A percentile compares a stretch with the other conserved stretches of the same genome.
These are phyloP conservation scores for Kurtzmaniella quercitrusa DNA, from an alignment of 1,139 yeast species.

Conservation along the genomic window DNA sequence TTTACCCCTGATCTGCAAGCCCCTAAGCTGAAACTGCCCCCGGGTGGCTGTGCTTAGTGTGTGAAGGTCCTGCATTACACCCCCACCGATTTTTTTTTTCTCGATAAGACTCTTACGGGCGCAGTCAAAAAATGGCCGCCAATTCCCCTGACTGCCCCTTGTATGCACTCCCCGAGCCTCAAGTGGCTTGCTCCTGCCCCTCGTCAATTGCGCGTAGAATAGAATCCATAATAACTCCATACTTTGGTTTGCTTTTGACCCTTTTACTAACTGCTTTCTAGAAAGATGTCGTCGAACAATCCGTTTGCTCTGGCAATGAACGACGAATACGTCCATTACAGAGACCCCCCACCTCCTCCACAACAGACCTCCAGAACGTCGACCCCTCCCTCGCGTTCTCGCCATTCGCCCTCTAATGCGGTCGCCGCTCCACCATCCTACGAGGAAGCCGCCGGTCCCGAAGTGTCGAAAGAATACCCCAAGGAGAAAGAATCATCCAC, in stretches of 20 bases:
- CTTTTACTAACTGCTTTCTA: slow-evolving; percentile 22
- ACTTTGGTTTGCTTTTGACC: neutral
- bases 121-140: neutral
- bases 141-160: neutral
- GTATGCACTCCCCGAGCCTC: neutral
- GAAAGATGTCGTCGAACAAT: slow-evolving; percentile 49
- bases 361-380: slow-evolving; percentile 3
- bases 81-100: neutral
- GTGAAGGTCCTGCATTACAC: no score
- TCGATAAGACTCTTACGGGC: neutral
- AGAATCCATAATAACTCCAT: neutral
- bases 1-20: no score
- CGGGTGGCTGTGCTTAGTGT: neutral
- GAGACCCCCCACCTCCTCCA: slow-evolving; percentile 33
- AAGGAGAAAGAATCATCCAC: slow-evolving; percentile 39
- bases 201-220: neutral
- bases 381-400: slow-evolving; percentile 11
- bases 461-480: slow-evolving; percentile 42
- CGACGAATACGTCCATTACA: slow-evolving; percentile 31
- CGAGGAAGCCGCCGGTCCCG: slow-evolving; percentile 63
- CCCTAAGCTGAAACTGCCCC: no score
- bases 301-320: slow-evolving; percentile 51
- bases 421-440: slow-evolving; percentile 48
- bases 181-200: neutral
- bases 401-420: slow-evolving; percentile 8